Percentiles rank a stretch among this genome's conserved stretches.
Conservation (phyloP, 345 rosid species). For the Populus simonii region DNA sequence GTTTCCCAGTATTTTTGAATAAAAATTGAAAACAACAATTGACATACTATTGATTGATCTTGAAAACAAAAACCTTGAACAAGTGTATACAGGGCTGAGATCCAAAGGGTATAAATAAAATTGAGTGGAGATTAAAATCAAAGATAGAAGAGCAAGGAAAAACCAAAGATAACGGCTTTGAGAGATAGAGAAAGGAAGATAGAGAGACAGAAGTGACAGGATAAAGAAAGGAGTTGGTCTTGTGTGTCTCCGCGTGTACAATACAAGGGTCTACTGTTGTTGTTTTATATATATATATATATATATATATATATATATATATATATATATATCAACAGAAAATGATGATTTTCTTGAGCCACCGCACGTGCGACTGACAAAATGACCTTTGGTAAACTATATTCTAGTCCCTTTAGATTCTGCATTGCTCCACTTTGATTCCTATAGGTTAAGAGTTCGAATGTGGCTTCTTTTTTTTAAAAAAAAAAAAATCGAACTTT, state of each 20-base stretch:
- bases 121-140: neutral
- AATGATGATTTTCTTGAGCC: neutral
- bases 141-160: neutral
- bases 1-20: neutral
- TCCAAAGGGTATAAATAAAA: neutral
- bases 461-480: neutral
- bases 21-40: neutral
- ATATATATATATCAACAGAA: neutral
- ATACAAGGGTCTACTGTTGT: neutral
- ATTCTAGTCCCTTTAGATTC: neutral
- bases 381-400: neutral
- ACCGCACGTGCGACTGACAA: neutral
- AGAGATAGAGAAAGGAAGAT: neutral
- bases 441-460: neutral
- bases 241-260: neutral
- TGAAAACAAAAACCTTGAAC: neutral
- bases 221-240: neutral
- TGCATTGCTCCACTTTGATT: neutral
- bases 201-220: neutral
- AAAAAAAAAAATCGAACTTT: no score
- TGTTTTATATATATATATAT: no score
- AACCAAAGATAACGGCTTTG: neutral
- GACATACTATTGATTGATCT: neutral
- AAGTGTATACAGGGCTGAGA: neutral
- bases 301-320: no score